Percentiles rank a stretch among this genome's conserved stretches.
Evolutionary conservation across 192 early-diverging fungal genomes (phyloP).

Genomic region (Gonapodya prolifera): DNA sequence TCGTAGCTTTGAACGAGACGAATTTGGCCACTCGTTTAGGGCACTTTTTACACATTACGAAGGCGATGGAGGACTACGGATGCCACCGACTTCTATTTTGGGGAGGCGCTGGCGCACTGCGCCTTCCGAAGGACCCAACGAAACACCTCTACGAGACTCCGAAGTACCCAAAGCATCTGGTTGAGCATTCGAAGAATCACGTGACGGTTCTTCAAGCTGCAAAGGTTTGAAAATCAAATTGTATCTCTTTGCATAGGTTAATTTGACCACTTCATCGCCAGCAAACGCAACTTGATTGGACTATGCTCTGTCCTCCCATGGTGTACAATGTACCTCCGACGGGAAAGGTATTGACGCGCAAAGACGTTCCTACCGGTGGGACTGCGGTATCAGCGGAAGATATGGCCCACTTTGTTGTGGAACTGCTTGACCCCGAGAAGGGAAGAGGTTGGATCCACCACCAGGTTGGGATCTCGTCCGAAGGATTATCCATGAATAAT

Average conservation of each 20-base stretch:
- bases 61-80: not conserved
- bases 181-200: not conserved
- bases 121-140: not conserved
- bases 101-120: slow-evolving; percentile 1
- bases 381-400: not conserved
- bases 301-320: slow-evolving; percentile 3
- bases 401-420: not conserved
- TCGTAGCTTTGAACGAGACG: not conserved
- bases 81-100: not conserved
- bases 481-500: not conserved
- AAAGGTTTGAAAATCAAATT: not conserved
- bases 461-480: not conserved
- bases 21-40: not conserved
- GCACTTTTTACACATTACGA: not conserved
- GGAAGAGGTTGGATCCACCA: not conserved
- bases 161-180: not conserved
- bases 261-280: not conserved
- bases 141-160: not conserved
- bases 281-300: not conserved
- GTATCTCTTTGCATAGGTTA: not conserved
- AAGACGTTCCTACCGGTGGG: not conserved
- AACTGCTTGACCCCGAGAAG: not conserved
- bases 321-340: not conserved
- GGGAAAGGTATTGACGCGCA: not conserved
- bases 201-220: not conserved